Evolutionary conservation across 2,329 filamentous ascomycete species (phyloP).

Genomic region (Seiridium unicorne): DNA sequence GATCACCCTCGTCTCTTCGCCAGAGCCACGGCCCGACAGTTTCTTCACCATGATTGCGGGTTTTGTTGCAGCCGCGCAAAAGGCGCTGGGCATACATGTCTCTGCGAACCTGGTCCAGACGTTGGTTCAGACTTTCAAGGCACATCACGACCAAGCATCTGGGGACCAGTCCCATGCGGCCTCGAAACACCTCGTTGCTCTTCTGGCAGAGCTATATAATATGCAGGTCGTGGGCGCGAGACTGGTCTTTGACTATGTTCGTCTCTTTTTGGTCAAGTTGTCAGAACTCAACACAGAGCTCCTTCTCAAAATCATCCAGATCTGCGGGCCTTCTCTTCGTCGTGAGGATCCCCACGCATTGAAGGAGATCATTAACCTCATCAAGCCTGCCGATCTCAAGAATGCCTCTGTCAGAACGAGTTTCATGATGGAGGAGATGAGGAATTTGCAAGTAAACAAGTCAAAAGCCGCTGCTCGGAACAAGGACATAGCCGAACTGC

Average conservation of each 20-base stretch:
- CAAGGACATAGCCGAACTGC: conserved; percentile 76
- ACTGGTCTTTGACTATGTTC: conserved; percentile 88
- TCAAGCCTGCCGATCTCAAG: conserved; percentile 70
- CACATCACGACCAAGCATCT: conserved; percentile 52
- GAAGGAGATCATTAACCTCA: conserved; percentile 81
- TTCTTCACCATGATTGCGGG: conserved; percentile 89
- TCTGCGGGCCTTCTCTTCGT: conserved; percentile 77
- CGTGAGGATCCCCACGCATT: conserved; percentile 85
- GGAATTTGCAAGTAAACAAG: conserved; percentile 91
- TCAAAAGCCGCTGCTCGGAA: conserved; percentile 73
- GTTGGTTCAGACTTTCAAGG: conserved; percentile 72
- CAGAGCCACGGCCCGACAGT: conserved; percentile 77
- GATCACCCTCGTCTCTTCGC: conserved; percentile 75
- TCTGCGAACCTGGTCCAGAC: conserved; percentile 82
- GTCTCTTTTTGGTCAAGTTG: conserved; percentile 70
- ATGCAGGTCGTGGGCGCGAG: conserved; percentile 84
- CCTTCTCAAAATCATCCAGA: conserved; percentile 78
- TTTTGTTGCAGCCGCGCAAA: conserved; percentile 86
- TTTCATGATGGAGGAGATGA: conserved; percentile 97
- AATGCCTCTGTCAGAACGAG: conserved; percentile 84
- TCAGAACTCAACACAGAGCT: conserved; percentile 88
- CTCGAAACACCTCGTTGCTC: conserved; percentile 64
- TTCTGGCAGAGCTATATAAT: conserved; percentile 85
- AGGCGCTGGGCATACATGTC: conserved; percentile 82
- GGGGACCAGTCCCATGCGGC: conserved; percentile 29